These are phyloP conservation scores for Pseudogymnoascus sp. DNA, from an alignment of 2,329 filamentous ascomycete genomes.

Conservation along the genomic window DNA sequence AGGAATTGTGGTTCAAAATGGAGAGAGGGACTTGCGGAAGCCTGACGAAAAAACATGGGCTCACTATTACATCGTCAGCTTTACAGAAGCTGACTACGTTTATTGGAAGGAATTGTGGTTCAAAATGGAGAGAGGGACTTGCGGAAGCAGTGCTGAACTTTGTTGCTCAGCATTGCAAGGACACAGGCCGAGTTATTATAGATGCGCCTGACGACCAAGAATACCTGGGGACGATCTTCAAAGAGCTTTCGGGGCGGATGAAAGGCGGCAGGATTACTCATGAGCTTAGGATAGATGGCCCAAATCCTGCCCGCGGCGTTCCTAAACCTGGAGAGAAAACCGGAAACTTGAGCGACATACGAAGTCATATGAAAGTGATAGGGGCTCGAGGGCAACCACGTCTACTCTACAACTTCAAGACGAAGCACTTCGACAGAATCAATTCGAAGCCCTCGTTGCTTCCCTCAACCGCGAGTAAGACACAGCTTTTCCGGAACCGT, in stretches of 20 bases:
- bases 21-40: conserved; percentile 88
- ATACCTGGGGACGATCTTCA: conserved; percentile 71
- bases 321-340: conserved; percentile 49
- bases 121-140: conserved; percentile 88
- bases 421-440: conserved; percentile 88
- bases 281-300: conserved; percentile 33
- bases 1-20: conserved; percentile 92
- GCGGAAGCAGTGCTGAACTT: conserved; percentile 91
- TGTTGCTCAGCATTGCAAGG: conserved; percentile 86
- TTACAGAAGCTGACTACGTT: conserved; percentile 79
- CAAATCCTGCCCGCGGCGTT: conserved; percentile 39
- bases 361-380: conserved; percentile 77
- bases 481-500: conserved; percentile 75
- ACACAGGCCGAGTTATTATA: conserved; percentile 79
- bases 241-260: conserved; percentile 80
- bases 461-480: conserved; percentile 73
- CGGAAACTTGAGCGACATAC: conserved; percentile 52
- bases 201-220: conserved; percentile 47
- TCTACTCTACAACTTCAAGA: conserved; percentile 64
- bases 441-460: conserved; percentile 60
- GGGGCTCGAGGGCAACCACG: conserved; percentile 80
- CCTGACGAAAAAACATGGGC: conserved; percentile 93
- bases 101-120: conserved; percentile 87
- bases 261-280: conserved; percentile 64
- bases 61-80: conserved; percentile 82